These are phyloP conservation scores for Rhizopogon vesiculosus DNA, from an alignment of 768 basidiomycete species.

Conservation along the genomic window DNA sequence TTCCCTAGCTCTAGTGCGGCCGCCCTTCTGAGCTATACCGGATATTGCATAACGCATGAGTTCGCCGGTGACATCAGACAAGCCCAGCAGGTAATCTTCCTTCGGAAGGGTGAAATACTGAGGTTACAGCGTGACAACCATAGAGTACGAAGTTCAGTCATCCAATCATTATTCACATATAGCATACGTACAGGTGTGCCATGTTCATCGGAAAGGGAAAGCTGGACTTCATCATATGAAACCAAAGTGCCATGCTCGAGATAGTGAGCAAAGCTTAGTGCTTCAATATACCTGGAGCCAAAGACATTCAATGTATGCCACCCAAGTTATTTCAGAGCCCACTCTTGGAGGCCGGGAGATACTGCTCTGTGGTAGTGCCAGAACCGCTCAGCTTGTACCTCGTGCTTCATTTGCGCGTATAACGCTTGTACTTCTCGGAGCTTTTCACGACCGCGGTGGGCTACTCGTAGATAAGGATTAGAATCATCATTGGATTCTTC, in stretches of 20 bases:
- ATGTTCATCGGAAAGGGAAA: constrained; percentile 52
- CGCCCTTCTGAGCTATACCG: constrained; percentile 63
- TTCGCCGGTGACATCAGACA: constrained; percentile 95
- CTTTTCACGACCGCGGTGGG: constrained; percentile 49
- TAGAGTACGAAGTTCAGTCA: neutral
- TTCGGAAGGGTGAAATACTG: constrained; percentile 76
- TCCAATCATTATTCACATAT: constrained; percentile 1
- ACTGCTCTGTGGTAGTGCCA: constrained; percentile 76
- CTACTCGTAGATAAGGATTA: constrained; percentile 39
- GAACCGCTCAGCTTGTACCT: constrained; percentile 64
- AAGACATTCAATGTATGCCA: constrained; percentile 12
- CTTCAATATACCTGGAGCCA: constrained; percentile 72
- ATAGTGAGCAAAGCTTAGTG: constrained; percentile 83
- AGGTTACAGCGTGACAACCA: constrained; percentile 3
- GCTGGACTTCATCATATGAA: constrained; percentile 62
- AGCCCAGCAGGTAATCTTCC: constrained; percentile 86
- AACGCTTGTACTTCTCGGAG: constrained; percentile 61
- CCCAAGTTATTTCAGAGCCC: constrained; percentile 5
- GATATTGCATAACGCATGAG: constrained; percentile 95
- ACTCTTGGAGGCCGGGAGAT: constrained; percentile 83
- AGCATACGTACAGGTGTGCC: constrained; percentile 56
- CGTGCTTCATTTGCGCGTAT: constrained; percentile 56
- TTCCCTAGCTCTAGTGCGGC: constrained; percentile 54
- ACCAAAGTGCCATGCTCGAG: constrained; percentile 67
- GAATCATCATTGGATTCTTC: constrained; percentile 29